A percentile compares a stretch with the other conserved stretches of the same genome.
Evolutionary conservation across 495 filamentous ascomycete species (phyloP).

Genomic region (Xylaria longipes): DNA sequence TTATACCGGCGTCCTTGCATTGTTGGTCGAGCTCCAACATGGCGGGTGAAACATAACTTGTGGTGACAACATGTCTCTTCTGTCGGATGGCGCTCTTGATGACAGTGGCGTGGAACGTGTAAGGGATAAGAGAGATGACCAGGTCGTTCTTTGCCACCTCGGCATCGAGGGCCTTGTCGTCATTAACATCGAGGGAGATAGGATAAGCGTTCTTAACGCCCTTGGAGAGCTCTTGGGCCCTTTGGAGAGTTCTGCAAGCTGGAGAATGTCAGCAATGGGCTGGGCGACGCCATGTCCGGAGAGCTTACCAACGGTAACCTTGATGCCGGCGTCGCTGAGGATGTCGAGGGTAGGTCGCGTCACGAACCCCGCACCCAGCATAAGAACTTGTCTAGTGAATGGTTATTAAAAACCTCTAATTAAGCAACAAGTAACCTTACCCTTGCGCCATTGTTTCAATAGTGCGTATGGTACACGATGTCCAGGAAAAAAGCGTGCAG

Average conservation of each 20-base stretch:
- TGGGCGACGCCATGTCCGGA: not conserved
- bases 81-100: slow-evolving; percentile 93
- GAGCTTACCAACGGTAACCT: slow-evolving; percentile 81
- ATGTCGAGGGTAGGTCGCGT: slow-evolving; percentile 81
- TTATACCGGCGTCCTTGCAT: slow-evolving; percentile 91
- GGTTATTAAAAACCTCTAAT: not conserved
- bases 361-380: slow-evolving; percentile 82
- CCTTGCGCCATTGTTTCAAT: slow-evolving; percentile 18
- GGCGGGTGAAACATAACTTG: slow-evolving; percentile 90
- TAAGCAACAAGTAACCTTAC: not conserved
- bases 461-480: not conserved
- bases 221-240: slow-evolving; percentile 73
- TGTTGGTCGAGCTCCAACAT: slow-evolving; percentile 87
- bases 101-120: slow-evolving; percentile 87
- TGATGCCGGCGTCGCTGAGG: slow-evolving; percentile 73
- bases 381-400: slow-evolving; percentile 59
- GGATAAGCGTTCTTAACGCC: slow-evolving; percentile 74
- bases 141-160: slow-evolving; percentile 80
- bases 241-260: slow-evolving; percentile 88
- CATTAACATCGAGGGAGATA: slow-evolving; percentile 82
- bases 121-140: slow-evolving; percentile 85
- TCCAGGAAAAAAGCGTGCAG: not conserved
- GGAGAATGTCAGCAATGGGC: not conserved
- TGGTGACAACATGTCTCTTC: slow-evolving; percentile 97
- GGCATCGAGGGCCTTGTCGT: slow-evolving; percentile 75